Percentiles rank a stretch among this genome's conserved stretches.
phyloP scores from a whole-genome alignment of 306 rosid genomes.

The Rosa persica region DNA sequence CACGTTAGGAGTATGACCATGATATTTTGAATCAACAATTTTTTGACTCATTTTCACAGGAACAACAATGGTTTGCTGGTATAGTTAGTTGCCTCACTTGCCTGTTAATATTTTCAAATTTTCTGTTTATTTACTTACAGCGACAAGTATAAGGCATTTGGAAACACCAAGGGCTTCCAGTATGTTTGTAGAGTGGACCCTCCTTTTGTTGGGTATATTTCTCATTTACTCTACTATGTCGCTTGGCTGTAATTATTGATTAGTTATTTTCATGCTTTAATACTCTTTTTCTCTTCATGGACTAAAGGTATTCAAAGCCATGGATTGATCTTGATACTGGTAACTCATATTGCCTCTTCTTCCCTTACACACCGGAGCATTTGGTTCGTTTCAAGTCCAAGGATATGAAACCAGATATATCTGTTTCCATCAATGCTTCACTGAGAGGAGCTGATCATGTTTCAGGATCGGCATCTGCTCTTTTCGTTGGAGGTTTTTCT shows the following conservation, averaged over 20 bases:
- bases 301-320: slow-evolving; percentile 74
- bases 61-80: not conserved
- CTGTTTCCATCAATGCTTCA: slow-evolving; percentile 64
- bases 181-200: slow-evolving; percentile 87
- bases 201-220: slow-evolving; percentile 79
- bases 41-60: not conserved
- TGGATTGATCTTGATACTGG: slow-evolving; percentile 79
- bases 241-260: slow-evolving; percentile 15
- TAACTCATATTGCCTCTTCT: slow-evolving; percentile 76
- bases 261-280: slow-evolving; percentile 18
- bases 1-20: not conserved
- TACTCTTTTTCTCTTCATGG: slow-evolving; percentile 24
- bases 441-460: slow-evolving; percentile 53
- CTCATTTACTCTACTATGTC: slow-evolving; percentile 8
- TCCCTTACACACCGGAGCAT: slow-evolving; percentile 91
- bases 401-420: slow-evolving; percentile 66
- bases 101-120: slow-evolving; percentile 3
- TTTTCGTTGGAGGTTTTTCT: slow-evolving; percentile 88
- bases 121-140: slow-evolving; percentile 29
- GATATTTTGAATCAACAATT: not conserved
- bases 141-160: slow-evolving; percentile 42
- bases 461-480: slow-evolving; percentile 77
- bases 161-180: slow-evolving; percentile 39
- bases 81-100: not conserved
- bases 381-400: slow-evolving; percentile 64